phyloP scores from a whole-genome alignment of 1,284 basidiomycete genomes.

The Ganoderma boninense region DNA sequence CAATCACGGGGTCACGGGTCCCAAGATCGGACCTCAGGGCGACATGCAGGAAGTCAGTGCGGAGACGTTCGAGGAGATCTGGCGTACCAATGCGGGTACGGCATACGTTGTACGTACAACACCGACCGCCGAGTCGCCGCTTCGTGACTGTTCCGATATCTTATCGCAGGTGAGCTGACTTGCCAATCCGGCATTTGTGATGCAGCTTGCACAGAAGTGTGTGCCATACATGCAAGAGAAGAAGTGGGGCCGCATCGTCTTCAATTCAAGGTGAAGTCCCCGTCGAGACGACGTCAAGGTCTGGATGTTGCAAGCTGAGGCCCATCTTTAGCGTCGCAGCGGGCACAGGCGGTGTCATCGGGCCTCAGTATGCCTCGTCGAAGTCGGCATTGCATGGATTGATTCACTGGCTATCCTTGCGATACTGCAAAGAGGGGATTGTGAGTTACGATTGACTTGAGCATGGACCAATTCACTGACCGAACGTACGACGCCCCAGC shows the following conservation, averaged over 20 bases:
- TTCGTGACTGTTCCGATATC: background rate
- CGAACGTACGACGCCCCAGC: constrained; percentile 40
- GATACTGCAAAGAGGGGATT: constrained; percentile 61
- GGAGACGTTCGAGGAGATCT: constrained; percentile 57
- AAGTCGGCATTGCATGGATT: constrained; percentile 64
- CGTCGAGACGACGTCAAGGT: background rate
- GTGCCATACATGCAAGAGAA: constrained; percentile 58
- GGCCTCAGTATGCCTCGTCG: constrained; percentile 64
- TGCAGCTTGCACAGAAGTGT: constrained; percentile 58
- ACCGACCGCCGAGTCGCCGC: background rate
- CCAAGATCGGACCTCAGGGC: constrained; percentile 53
- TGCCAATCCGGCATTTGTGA: background rate
- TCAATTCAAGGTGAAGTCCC: constrained; percentile 53
- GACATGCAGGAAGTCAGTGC: constrained; percentile 53
- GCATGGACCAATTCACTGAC: no score
- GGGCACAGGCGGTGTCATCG: constrained; percentile 59
- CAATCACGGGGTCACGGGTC: constrained; percentile 55
- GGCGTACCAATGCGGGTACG: constrained; percentile 57
- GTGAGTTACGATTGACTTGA: constrained; percentile 42
- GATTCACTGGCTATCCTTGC: constrained; percentile 60
- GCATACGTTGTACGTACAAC: constrained; percentile 48
- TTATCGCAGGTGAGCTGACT: background rate
- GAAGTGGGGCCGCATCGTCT: constrained; percentile 59
- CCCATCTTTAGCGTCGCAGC: constrained; percentile 43
- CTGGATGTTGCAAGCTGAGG: background rate